Base-by-base conservation (phyloP, 345 rosid species). In the Draba incana region DNA sequence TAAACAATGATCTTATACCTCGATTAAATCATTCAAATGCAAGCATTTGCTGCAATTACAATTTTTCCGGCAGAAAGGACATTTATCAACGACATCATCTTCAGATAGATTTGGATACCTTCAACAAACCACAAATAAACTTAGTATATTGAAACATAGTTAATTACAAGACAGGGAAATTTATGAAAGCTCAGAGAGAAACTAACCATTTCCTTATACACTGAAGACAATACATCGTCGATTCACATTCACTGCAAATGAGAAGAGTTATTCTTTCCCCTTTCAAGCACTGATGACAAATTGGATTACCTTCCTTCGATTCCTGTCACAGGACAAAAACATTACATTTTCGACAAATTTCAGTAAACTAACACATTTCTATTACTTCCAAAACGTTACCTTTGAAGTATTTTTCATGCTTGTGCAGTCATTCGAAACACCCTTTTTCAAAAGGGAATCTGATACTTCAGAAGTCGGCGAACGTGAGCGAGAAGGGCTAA, bases 1-100 rank as follows among this genome's bases (percentile, higher is more conserved):
- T 39, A 62, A 20, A 23, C 35, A 23, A 24, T 2, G 11, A 48
- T 23, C 25, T 63, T 42, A 66, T 47, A 90, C 98, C 96, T 84
- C 52, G 25, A 90, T 78, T 62, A 84, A 70, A 49, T 86, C 84
- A 66, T 72, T 75, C 35, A 82, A 73, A 74, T 87, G 94, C 79
- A 93, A 79, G 77, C 98, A 93, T 37, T 68, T 69, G 54, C 81
- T 80, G 81, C 97, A 93, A 70, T 90, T 93, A 86, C 98, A 93
- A 48, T 83, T 88, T 57, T 75, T 79, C 10, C 86, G 67, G 68
- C 98, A 93, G 42, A 72, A 84, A 54, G 97, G 98, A 74, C 98
- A 93, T 69, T 67, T 74, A 30, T 70, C 68, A 8, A 86, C 80
- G 4, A 88, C 47, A 33, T 87, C 83, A 62, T 57, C 80, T 68